Conservation (phyloP, 257 asterid species). For the Anisodus acutangulus region DNA sequence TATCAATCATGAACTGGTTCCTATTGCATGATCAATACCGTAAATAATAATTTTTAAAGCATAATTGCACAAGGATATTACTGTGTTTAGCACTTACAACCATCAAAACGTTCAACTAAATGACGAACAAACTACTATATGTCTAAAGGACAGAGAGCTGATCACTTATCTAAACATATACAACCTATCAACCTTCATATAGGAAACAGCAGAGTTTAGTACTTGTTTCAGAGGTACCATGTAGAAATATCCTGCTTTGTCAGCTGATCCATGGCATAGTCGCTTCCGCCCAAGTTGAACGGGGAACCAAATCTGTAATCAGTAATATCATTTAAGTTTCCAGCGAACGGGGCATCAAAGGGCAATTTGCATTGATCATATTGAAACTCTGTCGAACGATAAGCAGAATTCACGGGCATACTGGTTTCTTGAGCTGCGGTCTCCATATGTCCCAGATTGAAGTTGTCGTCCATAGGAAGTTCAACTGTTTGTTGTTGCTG, state of each 20-base stretch:
- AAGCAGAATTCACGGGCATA: conserved; percentile 25
- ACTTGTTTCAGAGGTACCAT: conserved; percentile 33
- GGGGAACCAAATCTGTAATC: conserved; percentile 33
- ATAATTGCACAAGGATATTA: not conserved
- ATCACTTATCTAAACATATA: conserved; percentile 18
- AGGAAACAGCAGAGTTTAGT: not conserved
- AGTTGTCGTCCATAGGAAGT: conserved; percentile 16
- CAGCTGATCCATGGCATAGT: conserved; percentile 29
- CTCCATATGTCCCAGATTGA: conserved; percentile 21
- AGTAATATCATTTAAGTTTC: conserved; percentile 24
- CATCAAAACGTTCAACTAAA: conserved; percentile 8
- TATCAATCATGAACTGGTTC: conserved; percentile 7
- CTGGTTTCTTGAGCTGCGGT: conserved; percentile 25
- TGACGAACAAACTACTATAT: conserved; percentile 7
- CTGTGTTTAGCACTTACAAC: conserved; percentile 23
- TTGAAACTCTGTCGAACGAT: not conserved
- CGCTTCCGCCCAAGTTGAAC: conserved; percentile 31
- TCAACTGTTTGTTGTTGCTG: conserved; percentile 11
- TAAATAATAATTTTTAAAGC: not conserved
- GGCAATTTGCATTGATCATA: conserved; percentile 27
- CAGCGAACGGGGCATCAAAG: conserved; percentile 23
- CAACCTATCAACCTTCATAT: conserved; percentile 16
- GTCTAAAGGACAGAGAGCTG: conserved; percentile 1
- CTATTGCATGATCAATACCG: not conserved
- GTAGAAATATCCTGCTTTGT: conserved; percentile 33